Percentiles rank a stretch among this genome's conserved stretches.
phyloP scores from a whole-genome alignment of 306 rosid genomes.

The Cucurbita maxima region DNA sequence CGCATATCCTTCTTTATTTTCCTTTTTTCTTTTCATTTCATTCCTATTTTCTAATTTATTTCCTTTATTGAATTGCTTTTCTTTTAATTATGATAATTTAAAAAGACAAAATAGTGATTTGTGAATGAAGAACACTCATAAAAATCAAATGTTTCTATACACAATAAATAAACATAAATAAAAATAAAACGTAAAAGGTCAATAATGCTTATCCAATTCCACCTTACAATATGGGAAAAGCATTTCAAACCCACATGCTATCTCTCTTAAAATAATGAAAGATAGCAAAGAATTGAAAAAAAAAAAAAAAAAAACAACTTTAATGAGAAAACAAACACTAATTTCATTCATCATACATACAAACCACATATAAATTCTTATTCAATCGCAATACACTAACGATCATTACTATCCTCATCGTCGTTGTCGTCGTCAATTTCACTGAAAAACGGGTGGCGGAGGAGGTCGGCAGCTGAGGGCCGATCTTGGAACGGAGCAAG shows the following conservation, averaged over 20 bases:
- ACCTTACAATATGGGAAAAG: neutral
- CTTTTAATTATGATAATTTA: no score
- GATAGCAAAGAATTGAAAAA: neutral
- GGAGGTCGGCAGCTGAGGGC: slow-evolving; percentile 73
- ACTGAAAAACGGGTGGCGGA: slow-evolving; percentile 51
- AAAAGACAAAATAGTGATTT: no score
- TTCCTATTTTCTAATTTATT: no score
- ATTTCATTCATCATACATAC: neutral
- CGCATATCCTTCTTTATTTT: no score
- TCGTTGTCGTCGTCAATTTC: slow-evolving; percentile 23
- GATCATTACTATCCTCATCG: neutral
- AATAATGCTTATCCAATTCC: no score
- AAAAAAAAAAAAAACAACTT: neutral
- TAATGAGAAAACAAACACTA: neutral
- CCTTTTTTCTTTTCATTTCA: no score
- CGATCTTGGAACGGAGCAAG: slow-evolving; percentile 56
- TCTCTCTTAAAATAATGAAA: neutral
- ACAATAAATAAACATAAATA: neutral
- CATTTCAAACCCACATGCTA: neutral
- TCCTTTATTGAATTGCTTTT: no score
- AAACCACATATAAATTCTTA: neutral
- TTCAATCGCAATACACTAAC: neutral
- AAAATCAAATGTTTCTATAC: neutral
- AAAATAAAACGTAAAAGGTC: neutral
- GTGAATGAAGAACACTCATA: no score